Percentiles rank a stretch among this genome's conserved stretches.
phyloP scores from a whole-genome alignment of 2,329 filamentous ascomycete genomes.

The Microcera coccophila region DNA sequence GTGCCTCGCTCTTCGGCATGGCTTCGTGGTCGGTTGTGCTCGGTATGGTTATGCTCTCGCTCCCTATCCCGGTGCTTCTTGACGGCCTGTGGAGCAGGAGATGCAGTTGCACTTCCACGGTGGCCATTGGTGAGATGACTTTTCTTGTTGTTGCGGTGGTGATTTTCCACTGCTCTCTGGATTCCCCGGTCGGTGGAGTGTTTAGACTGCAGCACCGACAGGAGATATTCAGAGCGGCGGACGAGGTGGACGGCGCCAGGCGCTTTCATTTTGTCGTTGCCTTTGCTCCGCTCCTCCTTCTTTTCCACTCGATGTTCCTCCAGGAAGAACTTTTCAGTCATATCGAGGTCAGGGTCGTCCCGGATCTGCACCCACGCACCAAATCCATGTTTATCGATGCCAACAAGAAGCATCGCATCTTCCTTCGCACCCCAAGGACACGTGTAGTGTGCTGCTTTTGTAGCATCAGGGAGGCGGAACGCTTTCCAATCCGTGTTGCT shows the following conservation, averaged over 20 bases:
- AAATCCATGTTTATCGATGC: constrained; percentile 89
- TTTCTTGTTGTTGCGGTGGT: constrained; percentile 93
- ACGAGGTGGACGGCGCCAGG: constrained; percentile 97
- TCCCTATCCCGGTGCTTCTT: constrained; percentile 48
- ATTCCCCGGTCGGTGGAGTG: constrained; percentile 73
- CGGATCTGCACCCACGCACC: constrained; percentile 94
- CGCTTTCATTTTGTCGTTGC: constrained; percentile 76
- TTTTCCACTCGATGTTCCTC: constrained; percentile 98
- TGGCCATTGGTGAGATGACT: constrained; percentile 52
- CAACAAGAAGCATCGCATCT: constrained; percentile 94
- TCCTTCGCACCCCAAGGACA: constrained; percentile 90
- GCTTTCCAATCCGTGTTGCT: constrained; percentile 65
- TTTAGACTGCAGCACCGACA: constrained; percentile 87
- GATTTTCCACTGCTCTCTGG: constrained; percentile 81
- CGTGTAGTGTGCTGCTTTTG: constrained; percentile 85
- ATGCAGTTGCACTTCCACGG: constrained; percentile 64
- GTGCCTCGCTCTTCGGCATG: constrained; percentile 49
- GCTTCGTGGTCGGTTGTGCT: constrained; percentile 50
- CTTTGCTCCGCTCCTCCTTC: constrained; percentile 84
- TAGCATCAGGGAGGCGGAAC: constrained; percentile 86
- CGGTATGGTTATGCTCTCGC: constrained; percentile 42
- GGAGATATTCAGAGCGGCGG: constrained; percentile 86
- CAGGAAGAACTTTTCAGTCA: constrained; percentile 88
- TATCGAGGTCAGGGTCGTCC: constrained; percentile 80
- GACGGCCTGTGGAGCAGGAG: constrained; percentile 56